phyloP scores from a whole-genome alignment of 257 asterid genomes.

The Capsicum baccatum region DNA sequence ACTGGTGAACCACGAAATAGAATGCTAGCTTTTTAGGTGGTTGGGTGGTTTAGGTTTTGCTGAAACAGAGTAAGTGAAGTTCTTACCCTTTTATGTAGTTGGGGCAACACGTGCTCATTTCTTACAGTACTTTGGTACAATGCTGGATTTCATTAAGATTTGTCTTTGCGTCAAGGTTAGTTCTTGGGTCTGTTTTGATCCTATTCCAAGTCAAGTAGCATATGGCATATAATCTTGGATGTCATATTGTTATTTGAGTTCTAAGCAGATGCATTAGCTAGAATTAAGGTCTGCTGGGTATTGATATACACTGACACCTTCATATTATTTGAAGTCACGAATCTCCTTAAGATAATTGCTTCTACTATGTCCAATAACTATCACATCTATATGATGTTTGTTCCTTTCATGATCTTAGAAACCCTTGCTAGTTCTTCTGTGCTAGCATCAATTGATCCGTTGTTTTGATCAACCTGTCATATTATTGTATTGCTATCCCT shows the following conservation, averaged over 20 bases:
- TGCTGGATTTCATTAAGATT: background rate
- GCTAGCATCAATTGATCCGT: background rate
- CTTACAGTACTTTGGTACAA: background rate
- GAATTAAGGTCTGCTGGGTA: background rate
- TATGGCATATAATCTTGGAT: background rate
- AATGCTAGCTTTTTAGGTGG: background rate
- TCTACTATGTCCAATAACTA: background rate
- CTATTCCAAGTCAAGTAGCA: constrained; percentile 22
- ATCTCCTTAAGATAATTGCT: background rate
- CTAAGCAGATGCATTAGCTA: background rate
- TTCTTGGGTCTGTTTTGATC: constrained; percentile 22
- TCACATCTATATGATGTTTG: background rate
- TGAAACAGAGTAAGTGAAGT: background rate
- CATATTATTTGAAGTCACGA: background rate
- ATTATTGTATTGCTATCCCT: background rate
- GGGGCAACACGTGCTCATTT: background rate
- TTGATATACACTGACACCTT: background rate
- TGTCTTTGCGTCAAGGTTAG: background rate
- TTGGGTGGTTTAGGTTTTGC: background rate
- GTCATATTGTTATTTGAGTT: background rate
- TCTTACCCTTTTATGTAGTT: background rate
- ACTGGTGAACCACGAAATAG: background rate
- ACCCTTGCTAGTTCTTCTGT: background rate
- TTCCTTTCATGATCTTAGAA: background rate
- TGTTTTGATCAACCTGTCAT: background rate